Evolutionary conservation across 164 flowering plant genomes (phyloP), one percentile per base, ranked within the genome.

Genomic region (Aristolochia fimbriata): DNA sequence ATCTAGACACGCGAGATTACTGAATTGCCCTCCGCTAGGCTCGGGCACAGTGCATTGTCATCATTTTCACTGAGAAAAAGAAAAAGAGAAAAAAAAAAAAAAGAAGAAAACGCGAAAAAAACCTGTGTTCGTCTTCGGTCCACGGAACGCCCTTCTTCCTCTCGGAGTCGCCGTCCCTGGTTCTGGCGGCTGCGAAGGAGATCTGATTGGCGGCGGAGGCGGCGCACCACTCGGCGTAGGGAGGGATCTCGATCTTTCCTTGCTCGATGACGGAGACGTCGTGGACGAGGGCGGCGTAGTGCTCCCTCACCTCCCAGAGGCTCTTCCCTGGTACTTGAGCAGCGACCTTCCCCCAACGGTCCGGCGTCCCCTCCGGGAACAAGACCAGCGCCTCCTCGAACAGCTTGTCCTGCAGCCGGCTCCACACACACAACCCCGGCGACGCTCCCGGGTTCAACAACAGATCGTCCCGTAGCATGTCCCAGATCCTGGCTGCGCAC

Each of bases 81-180:
- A n/a, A n/a, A n/a, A n/a, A n/a, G n/a, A n/a, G n/a, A n/a, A n/a
- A n/a, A 41, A 15, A 45, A 27, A 24, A 52, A 15, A 45, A 52
- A 48, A 0, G 2, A 1, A 47, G 6, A 51, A 12, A 47, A n/a
- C n/a, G 12, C 21, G 0, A 33, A 13, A 27, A 55, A 47, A 55
- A 82, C 95, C 68, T 81, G 79, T 87, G 95, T 46, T 87, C 95
- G 31, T 82, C 86, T 67, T 80, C 89, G 0, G 85, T 80, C 91
- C 96, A 88, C 0, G 96, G 87, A 24, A 79, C 69, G 3, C 96
- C 96, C 57, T 82, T 88, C 73, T 81, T 88, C 65, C 88, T 64
- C 60, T 83, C 89, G 3, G 50, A 59, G 0, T 81, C 89, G 5
- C 46, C 53, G 16, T 55, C 49, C 61, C 37, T 71, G 31, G 64